phyloP scores from a whole-genome alignment of 345 rosid genomes.

The Brassica carinata region DNA sequence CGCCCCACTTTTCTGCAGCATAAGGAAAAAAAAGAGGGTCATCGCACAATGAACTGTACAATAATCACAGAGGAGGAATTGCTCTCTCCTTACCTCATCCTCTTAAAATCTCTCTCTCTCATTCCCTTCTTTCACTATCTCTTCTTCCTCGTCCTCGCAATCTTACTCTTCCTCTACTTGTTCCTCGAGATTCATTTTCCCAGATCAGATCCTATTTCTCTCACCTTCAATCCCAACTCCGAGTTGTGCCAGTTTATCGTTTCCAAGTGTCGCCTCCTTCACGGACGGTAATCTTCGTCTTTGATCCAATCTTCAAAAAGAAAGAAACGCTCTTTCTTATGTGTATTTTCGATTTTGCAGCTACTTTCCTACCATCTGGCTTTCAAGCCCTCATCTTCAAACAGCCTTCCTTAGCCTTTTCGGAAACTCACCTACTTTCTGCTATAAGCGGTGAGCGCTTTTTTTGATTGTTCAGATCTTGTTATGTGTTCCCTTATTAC shows the following conservation, averaged over 20 bases:
- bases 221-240: conserved; percentile 55
- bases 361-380: conserved; percentile 82
- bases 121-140: conserved; percentile 62
- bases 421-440: conserved; percentile 70
- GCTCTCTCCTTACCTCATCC: conserved; percentile 49
- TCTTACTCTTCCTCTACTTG: conserved; percentile 46
- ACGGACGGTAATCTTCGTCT: conserved; percentile 51
- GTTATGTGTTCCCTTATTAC: conserved; percentile 3
- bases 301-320: not conserved
- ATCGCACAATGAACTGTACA: conserved; percentile 4
- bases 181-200: conserved; percentile 71
- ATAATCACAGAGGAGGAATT: conserved; percentile 21
- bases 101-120: conserved; percentile 47
- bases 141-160: conserved; percentile 36
- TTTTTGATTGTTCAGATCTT: conserved; percentile 20
- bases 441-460: conserved; percentile 65
- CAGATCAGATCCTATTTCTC: conserved; percentile 47
- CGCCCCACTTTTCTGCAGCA: not conserved
- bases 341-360: conserved; percentile 39
- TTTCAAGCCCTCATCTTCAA: conserved; percentile 89
- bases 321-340: not conserved
- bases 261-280: conserved; percentile 71
- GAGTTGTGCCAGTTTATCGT: conserved; percentile 55
- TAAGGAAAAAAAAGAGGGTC: not conserved
- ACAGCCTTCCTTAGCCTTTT: conserved; percentile 61